Base-by-base conservation (phyloP, 768 basidiomycete genomes). In the Termitomyces sp. region DNA sequence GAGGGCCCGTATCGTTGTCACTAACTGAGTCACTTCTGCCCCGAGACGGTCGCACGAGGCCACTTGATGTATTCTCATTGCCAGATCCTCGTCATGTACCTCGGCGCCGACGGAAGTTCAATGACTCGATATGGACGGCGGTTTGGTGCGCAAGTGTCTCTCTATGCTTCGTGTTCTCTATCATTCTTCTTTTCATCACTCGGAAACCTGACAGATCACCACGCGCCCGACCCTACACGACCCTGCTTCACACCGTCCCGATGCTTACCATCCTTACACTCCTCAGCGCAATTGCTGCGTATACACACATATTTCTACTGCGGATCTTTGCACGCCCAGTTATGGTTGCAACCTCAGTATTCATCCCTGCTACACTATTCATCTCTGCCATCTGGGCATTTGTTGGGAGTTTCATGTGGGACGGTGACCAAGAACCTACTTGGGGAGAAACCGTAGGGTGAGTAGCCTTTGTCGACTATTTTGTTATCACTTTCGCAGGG, bases 381-480 rank as follows among this genome's bases (percentile, higher is more conserved):
- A 75, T 90, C 46, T 90, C 87, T 39, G 82, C 89, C 7, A 60
- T 91, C 23, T 91, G 90, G 83, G 89, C 90, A 1, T 92, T 93
- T 67, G 74, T 86, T 13, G 90, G 89, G 29, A 89, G 88, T 64
- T 91, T 91, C 60, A 78, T 78, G 77, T 78, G 77, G 76, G 77
- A 78, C 52, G 72, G 62, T 12, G 73, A 70, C 44, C 63, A 62
- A 29, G 82, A 81, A 53, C 84, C 84, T 35, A 89, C 88, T 11
- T 91, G 89, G 90, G 88, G 89, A 47, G 88, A 91, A 71, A 88
- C 86, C 22, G 77, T 84, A 43, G 89, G 89, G 88, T 89, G 61
- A 70, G 86, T 73, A 7, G 13, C 20, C n/a, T 40, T 42, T 58
- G 33, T 52, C 23, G 16, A 43, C n/a, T 43, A 25, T 27, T 29